Evolutionary conservation across 2,329 filamentous ascomycete species (phyloP), one percentile per base, ranked within the genome.

Genomic region (Phialophora expanda): DNA sequence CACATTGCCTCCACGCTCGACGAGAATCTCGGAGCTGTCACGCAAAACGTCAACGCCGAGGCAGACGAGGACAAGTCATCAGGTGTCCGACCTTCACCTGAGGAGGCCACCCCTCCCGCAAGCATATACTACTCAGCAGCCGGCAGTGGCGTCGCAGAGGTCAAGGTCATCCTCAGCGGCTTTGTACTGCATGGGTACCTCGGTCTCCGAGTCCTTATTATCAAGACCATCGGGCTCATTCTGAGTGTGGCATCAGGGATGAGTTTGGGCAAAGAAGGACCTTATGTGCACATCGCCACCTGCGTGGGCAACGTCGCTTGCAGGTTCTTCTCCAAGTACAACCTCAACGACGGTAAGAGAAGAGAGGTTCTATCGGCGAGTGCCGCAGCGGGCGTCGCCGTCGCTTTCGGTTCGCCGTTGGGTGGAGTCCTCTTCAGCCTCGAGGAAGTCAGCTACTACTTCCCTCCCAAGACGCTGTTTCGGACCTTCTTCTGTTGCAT

Each of bases 401-500:
- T 98, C 34, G 94, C 94, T 12, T 98, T 98, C 76, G 94, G 94
- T 44, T 93, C 94, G 0, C 94, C 94, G 1, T 88, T 91, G 50
- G 92, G 93, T 8, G 94, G 94, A 60, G 93, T 97, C 1, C 83
- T 98, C 2, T 98, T 98, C 78, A 93, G 92, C 38, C 79, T 98
- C 32, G 95, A 99, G 78, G 95, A 98, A 83, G 93, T 98, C 68
- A 89, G 91, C 72, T 98, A 98, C 78, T 98, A 98, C 78, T 98
- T 98, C 76, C 94, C 95, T 0, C 92, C 94, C 5, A 98, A 99
- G 80, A 98, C 94, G 0, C 85, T 99, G 8, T 99, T 99, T 81
- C 85, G 95, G 61, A 98, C 95, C 0, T 99, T 99, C 78, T 98
- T 98, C 79, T 98, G 94, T 81, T 98, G 94, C 78, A 98, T 98